A percentile compares a stretch with the other conserved stretches of the same genome.
Conservation (phyloP, 2,329 filamentous ascomycete species). For the Ceratocystis papillata region DNA sequence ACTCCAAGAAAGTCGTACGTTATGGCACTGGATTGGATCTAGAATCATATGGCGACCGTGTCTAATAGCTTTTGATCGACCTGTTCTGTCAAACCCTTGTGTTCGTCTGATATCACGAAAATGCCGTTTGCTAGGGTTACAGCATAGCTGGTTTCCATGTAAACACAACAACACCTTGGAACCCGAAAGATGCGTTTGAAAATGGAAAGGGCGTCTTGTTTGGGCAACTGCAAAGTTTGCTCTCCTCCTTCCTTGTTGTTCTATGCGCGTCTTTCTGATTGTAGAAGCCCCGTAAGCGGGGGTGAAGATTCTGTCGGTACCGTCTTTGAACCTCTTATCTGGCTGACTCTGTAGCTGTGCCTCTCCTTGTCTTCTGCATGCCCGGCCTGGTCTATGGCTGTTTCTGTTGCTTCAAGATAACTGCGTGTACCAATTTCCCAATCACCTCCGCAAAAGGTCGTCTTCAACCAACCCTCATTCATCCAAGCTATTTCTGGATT, state of each 20-base stretch:
- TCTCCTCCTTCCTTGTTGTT: background rate
- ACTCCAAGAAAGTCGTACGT: background rate
- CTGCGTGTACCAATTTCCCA: background rate
- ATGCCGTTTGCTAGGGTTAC: background rate
- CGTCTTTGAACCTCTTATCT: background rate
- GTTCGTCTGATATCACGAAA: background rate
- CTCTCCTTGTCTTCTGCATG: background rate
- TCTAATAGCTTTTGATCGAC: background rate
- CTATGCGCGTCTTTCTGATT: background rate
- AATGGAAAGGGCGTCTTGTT: background rate
- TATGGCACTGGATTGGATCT: too few species aligned
- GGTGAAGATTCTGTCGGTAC: background rate
- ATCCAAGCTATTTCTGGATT: background rate
- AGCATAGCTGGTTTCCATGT: background rate
- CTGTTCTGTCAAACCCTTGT: background rate
- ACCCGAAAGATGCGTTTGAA: background rate
- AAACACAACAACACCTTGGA: background rate
- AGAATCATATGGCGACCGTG: background rate
- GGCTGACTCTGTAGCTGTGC: background rate
- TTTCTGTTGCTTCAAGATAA: background rate
- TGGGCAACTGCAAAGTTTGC: background rate
- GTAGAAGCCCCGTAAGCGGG: background rate
- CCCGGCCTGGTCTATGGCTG: background rate
- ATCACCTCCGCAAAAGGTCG: background rate
- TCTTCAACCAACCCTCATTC: background rate